Evolutionary conservation across 441 rosid species (phyloP).

Genomic region (Corymbia calophylla): DNA sequence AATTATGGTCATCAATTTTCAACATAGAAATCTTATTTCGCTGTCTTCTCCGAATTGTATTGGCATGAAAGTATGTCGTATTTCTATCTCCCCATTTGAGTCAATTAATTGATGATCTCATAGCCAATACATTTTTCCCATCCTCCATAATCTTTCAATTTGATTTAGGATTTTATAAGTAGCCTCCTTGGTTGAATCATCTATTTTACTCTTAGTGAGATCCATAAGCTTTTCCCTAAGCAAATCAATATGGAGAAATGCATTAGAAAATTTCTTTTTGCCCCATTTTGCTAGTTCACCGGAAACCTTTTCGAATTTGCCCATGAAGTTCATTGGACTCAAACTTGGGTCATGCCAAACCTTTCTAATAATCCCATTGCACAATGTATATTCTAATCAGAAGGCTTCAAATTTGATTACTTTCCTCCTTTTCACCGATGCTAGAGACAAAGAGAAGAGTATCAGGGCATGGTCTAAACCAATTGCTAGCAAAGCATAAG

Average conservation of each 20-base stretch:
- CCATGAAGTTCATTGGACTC: neutral
- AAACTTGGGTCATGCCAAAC: neutral
- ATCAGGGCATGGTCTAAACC: neutral
- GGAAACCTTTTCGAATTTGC: neutral
- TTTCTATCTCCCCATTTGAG: neutral
- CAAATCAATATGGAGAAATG: neutral
- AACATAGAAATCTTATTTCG: accelerated
- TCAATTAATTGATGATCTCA: neutral
- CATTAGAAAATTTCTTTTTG: too few species aligned
- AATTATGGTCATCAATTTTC: neutral
- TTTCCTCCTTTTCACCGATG: neutral
- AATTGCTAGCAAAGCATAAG: neutral
- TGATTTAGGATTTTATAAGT: neutral
- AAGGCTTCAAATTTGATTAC: neutral
- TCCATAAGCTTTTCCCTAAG: neutral
- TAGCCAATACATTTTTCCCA: neutral
- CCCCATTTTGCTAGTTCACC: neutral
- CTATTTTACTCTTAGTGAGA: neutral
- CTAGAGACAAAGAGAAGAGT: neutral
- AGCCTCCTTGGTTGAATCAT: neutral
- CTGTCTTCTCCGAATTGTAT: neutral
- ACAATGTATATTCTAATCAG: neutral
- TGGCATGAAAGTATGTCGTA: neutral
- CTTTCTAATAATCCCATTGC: neutral
- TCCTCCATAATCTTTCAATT: neutral